phyloP scores from a whole-genome alignment of 2,329 filamentous ascomycete genomes.

The Lachnellula suecica region DNA sequence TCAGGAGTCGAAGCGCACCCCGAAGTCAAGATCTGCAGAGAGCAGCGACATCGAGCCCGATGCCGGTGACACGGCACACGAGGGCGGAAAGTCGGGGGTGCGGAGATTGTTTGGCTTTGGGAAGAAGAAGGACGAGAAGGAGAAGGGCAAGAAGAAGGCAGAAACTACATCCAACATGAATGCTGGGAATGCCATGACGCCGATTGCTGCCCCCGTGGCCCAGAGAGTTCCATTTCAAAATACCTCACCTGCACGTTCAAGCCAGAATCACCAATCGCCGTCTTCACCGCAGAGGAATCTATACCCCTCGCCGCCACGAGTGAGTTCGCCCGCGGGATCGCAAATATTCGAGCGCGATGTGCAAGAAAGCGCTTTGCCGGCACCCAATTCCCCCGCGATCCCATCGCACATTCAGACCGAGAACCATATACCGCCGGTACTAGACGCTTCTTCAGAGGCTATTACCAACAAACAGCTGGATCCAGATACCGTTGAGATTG shows the following conservation, averaged over 20 bases:
- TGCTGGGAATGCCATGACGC: conserved; percentile 19
- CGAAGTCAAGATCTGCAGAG: conserved; percentile 22
- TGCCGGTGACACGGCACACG: conserved; percentile 25
- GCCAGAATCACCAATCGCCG: conserved; percentile 37
- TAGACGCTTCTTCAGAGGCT: conserved; percentile 87
- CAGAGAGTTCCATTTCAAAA: conserved; percentile 36
- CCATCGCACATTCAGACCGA: conserved; percentile 92
- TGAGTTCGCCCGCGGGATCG: conserved; percentile 74
- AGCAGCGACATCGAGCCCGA: conserved; percentile 28
- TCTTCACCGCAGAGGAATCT: conserved; percentile 66
- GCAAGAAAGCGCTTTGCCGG: conserved; percentile 70
- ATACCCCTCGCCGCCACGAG: conserved; percentile 67
- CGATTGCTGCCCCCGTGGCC: conserved; percentile 26
- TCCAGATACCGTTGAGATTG: conserved; percentile 88
- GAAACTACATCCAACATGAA: conserved; percentile 23
- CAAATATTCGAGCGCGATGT: conserved; percentile 95
- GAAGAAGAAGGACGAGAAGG: conserved; percentile 57
- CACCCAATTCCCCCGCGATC: conserved; percentile 79
- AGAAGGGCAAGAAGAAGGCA: conserved; percentile 40
- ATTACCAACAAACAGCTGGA: conserved; percentile 86
- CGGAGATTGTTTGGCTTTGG: conserved; percentile 60
- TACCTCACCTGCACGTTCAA: conserved; percentile 43
- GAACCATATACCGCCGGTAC: conserved; percentile 86
- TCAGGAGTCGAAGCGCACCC: conserved; percentile 23
- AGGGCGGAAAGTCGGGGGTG: conserved; percentile 48